Base-by-base conservation (phyloP, 1,139 yeast genomes). In the Hyphopichia buzzinii region DNA sequence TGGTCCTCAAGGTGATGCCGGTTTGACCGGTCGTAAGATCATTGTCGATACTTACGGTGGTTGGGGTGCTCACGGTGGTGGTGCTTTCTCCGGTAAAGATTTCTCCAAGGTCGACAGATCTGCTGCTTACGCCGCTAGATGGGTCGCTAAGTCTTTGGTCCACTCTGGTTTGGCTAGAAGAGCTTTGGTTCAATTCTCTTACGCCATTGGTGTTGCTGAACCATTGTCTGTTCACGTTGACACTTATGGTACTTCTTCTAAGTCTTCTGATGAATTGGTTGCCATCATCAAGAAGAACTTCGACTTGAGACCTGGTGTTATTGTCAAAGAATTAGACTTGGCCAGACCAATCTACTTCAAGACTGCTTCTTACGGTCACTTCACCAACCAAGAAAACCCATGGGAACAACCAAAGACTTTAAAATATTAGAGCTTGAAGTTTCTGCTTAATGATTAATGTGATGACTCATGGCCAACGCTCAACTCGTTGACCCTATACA, bases 31-130 rank as follows among this genome's bases (percentile, higher is more conserved):
- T 70, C 89, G 99, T 77, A 92, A 92, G 80, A 92, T 92, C 68
- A 92, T 92, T 62, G 99, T 92, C 64, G 99, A 92, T 73, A 95
- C 98, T 49, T 92, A 92, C 75, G 99, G 99, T 77, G 98, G 99
- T 59, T 94, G 98, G 94, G 97, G 98, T 73, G 97, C 98, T 59
- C 98, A 92, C 79, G 99, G 99, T 74, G 99, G 99, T 79, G 99
- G 99, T 81, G 98, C 98, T 50, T 92, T 94, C 89, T 86, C 96
- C 47, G 99, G 99, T 73, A 92, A 92, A 80, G 99, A 92, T 73
- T 92, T 88, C 86, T 88, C 97, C 66, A 92, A 92, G 81, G 99
- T 92, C 62, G 99, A 92, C 73, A 88, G 99, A 79, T 92, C 98
- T 51, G 99, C 98, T 63, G 98, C 98, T 52, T 92, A 92, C 66